Base-by-base conservation (phyloP, 2,329 filamentous ascomycete genomes). In the Ophiobolus disseminans region DNA sequence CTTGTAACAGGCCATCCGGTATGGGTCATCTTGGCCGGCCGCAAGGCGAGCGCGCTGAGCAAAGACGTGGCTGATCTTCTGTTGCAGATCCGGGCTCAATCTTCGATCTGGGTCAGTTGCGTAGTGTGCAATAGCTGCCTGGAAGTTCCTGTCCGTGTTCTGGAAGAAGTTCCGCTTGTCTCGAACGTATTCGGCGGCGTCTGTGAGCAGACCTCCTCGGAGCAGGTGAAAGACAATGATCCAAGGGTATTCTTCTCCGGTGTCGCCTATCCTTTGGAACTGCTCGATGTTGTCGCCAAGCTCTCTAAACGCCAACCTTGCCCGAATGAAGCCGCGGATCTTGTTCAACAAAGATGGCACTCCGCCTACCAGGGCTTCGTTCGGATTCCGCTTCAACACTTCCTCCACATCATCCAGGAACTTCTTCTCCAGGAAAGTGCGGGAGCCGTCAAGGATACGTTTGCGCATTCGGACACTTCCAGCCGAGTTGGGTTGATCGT, bases 1-100 rank as follows among this genome's bases (percentile, higher is more conserved):
- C 80, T 99, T 97, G 81, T 97, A 97, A 73, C 94, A 97, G 38
- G 93, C 92, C 86, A 96, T 92, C 44, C 91, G 87, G 77, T 95
- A 99, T 20, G 94, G 94, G 70, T 99, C 94, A 1, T 90, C 89
- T 68, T 92, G n/a, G n/a, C n/a, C 90, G 0, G 90, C 89, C 0
- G 90, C 90, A 64, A 95, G 90, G 57, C 90, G 87, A 20, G 87
- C 83, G 36, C 91, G 87, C 70, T 95, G 90, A 41, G 88, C 88
- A 73, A 95, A 97, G 68, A 97, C 92, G 55, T 89, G 90, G 60
- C 89, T 89, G 74, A 96, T 96, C 55, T 90, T 89, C 60, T 91
- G 89, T 65, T 96, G 89, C 48, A 96, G 76, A 55, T 92, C 88
- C 32, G 86, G 82, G 57, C 86, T 86, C 21, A 99, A 80, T 50